Evolutionary conservation across 306 rosid genomes (phyloP), one percentile per base, ranked within the genome.

Genomic region (Glycyrrhiza uralensis): DNA sequence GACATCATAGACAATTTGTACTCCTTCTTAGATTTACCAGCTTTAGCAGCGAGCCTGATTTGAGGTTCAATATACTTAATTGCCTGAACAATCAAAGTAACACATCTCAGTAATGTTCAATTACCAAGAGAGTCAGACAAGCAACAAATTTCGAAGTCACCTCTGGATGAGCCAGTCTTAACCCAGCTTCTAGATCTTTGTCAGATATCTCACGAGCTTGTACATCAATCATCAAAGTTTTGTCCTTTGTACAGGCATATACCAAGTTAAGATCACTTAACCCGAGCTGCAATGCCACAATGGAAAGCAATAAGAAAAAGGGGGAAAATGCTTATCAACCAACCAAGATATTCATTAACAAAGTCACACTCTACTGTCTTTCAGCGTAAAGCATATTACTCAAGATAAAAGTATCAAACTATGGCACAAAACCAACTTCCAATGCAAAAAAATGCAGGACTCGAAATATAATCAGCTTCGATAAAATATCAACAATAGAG

Each of bases 191-290:
- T 55, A 94, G 81, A 84, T 91, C 99, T 84, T 85, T 86, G 23
- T 94, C 95, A 7, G 97, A 86, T 76, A 94, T 91, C 85, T 86
- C 96, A 41, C 95, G 87, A 73, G 99, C 96, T 89, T 94, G 96
- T 74, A 94, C 97, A 38, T 91, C 98, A 77, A 94, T 94, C 98
- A 94, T 94, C 77, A 94, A 82, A 10, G 98, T 94, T 77, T 91
- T 91, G 74, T 94, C 99, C 85, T 80, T 88, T 24, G 97, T 89
- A 72, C 97, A 89, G 52, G 99, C 99, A 86, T 94, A 94, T 56
- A 94, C 76, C 87, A 94, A 82, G 81, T 94, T 94, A 68, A 91
- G 97, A 85, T 94, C 97, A 70, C 99, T 94, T 72, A 91, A 66
- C 72, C 78, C 80, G 58, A 94, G 90, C 99, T 94, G 95, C 85